A percentile compares a stretch with the other conserved stretches of the same genome.
Conservation (phyloP, 2,329 filamentous ascomycete genomes). For the Talaromyces sp. region DNA sequence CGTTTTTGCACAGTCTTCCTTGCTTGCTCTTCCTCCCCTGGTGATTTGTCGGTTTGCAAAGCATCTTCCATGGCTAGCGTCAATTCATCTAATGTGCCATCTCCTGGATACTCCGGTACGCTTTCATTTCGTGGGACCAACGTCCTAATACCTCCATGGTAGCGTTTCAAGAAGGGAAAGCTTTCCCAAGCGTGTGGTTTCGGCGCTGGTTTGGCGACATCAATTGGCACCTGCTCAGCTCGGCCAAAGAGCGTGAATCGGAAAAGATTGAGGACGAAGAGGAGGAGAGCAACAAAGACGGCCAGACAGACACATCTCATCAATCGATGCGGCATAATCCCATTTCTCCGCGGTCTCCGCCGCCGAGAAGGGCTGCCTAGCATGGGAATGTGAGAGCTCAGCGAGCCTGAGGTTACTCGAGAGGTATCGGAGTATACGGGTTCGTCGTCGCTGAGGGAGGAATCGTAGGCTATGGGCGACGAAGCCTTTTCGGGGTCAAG, state of each 20-base stretch:
- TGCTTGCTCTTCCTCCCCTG: conserved; percentile 35
- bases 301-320: conserved; percentile 75
- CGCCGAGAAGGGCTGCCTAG: conserved; percentile 36
- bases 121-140: conserved; percentile 67
- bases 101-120: conserved; percentile 74
- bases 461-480: conserved; percentile 18
- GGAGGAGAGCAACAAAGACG: conserved; percentile 65
- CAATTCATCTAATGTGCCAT: conserved; percentile 48
- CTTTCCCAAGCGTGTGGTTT: conserved; percentile 76
- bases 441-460: conserved; percentile 30
- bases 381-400: conserved; percentile 33
- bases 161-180: conserved; percentile 81
- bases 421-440: conserved; percentile 55
- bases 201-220: conserved; percentile 58
- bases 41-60: conserved; percentile 39
- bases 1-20: conserved; percentile 24
- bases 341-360: conserved; percentile 34
- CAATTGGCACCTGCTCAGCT: conserved; percentile 31
- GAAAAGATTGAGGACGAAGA: conserved; percentile 75
- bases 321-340: conserved; percentile 61
- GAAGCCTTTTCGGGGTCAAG: conserved; percentile 20
- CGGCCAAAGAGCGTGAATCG: conserved; percentile 62
- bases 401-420: conserved; percentile 45
- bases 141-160: conserved; percentile 81
- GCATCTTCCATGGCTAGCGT: conserved; percentile 9